Percentiles rank a stretch among this genome's conserved stretches.
phyloP scores from a whole-genome alignment of 2,329 filamentous ascomycete species.

The Hansfordia pulvinata region DNA sequence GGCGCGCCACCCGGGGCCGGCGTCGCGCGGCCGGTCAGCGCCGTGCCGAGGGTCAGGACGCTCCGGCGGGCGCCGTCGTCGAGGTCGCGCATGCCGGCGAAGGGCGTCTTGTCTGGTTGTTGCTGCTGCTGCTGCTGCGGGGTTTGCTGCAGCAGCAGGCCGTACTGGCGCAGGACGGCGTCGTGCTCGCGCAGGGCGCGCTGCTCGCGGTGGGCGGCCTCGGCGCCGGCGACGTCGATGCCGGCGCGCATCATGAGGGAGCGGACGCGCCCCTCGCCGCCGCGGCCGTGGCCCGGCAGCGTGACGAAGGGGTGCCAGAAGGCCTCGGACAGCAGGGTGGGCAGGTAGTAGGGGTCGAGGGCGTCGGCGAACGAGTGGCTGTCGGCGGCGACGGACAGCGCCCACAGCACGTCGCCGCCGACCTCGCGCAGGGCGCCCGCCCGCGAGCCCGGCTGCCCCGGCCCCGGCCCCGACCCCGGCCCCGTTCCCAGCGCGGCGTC shows the following conservation, averaged over 20 bases:
- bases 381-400: constrained; percentile 9
- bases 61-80: constrained; percentile 3
- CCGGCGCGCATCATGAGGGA: constrained; percentile 10
- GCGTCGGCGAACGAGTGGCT: constrained; percentile 10
- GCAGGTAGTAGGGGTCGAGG: constrained; percentile 6
- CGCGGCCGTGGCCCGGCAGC: background rate
- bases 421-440: background rate
- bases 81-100: constrained; percentile 10
- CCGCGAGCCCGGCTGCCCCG: background rate
- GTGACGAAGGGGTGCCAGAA: constrained; percentile 14
- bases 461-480: background rate
- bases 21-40: no score
- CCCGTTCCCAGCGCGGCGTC: background rate
- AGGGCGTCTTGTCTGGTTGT: no score
- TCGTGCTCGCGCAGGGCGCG: constrained; percentile 11
- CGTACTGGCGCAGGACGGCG: constrained; percentile 10
- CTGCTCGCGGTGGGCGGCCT: constrained; percentile 4
- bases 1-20: no score
- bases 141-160: constrained; percentile 3
- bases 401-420: constrained; percentile 2
- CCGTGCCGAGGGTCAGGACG: constrained; percentile 11
- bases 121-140: no score
- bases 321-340: constrained; percentile 10
- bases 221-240: constrained; percentile 11
- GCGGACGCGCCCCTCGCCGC: constrained; percentile 6